Conservation (phyloP, 1,139 yeast species). For the Taphrina confusa region DNA sequence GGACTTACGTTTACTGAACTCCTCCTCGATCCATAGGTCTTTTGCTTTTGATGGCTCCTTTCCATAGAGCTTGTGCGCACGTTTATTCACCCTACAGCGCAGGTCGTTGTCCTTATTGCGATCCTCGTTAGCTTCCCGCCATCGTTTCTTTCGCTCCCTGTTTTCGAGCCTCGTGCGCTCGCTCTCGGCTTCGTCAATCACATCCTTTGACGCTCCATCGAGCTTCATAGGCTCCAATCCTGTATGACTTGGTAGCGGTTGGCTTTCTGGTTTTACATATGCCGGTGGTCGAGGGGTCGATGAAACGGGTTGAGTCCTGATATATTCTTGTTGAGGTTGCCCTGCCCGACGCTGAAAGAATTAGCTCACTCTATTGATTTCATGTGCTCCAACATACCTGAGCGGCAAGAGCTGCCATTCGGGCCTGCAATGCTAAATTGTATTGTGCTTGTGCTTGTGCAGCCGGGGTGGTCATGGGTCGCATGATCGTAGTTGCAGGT, state of each 20-base stretch:
- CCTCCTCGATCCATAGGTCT: slow-evolving; percentile 72
- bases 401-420: neutral
- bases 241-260: neutral
- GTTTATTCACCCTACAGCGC: slow-evolving; percentile 69
- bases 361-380: neutral
- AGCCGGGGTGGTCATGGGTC: slow-evolving; percentile 10
- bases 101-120: slow-evolving; percentile 86
- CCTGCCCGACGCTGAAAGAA: neutral
- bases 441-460: slow-evolving; percentile 8
- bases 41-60: slow-evolving; percentile 58
- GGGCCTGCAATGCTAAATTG: slow-evolving; percentile 3
- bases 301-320: slow-evolving; percentile 1
- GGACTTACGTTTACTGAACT: slow-evolving; percentile 65
- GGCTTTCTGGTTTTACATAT: slow-evolving; percentile 1
- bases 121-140: slow-evolving; percentile 83
- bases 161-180: slow-evolving; percentile 55
- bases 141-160: slow-evolving; percentile 80
- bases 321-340: slow-evolving; percentile 2
- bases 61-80: slow-evolving; percentile 72
- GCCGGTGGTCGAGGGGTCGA: neutral
- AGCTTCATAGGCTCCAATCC: slow-evolving; percentile 5
- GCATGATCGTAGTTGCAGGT: neutral
- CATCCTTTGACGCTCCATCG: slow-evolving; percentile 10
- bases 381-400: neutral
- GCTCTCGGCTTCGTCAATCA: slow-evolving; percentile 14